These are phyloP conservation scores for Microsporum audouinii DNA, from an alignment of 2,329 filamentous ascomycete genomes.

Conservation along the genomic window DNA sequence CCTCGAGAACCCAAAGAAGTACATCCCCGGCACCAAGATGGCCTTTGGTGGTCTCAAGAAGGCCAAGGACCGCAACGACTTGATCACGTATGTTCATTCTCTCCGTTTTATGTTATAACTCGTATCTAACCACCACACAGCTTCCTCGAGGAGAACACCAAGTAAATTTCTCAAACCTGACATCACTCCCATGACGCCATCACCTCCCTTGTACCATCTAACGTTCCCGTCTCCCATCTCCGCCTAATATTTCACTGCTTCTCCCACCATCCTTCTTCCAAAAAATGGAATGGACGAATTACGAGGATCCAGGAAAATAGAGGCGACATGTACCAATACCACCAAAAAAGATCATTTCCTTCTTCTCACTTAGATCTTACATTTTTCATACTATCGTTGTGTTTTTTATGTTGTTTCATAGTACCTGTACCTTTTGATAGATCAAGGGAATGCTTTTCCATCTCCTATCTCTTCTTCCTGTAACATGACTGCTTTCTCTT, in stretches of 20 bases:
- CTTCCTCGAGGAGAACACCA: constrained; percentile 10
- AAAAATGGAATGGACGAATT: neutral
- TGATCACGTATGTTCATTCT: constrained; percentile 71
- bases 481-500: neutral
- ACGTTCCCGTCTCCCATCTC: neutral
- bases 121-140: neutral
- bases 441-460: neutral
- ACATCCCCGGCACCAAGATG: constrained; percentile 99
- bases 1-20: constrained; percentile 99
- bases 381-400: neutral
- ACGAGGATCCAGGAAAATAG: neutral
- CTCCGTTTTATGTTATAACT: neutral
- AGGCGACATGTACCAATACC: neutral
- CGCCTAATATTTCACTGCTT: neutral
- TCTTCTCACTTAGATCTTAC: neutral
- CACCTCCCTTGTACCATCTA: constrained; percentile 1
- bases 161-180: constrained; percentile 6
- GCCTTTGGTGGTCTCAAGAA: constrained; percentile 99
- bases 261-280: neutral
- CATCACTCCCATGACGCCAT: constrained; percentile 1
- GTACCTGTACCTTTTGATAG: neutral
- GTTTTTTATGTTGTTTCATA: neutral
- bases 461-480: neutral
- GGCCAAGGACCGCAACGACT: constrained; percentile 96
- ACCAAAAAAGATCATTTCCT: constrained; percentile 3